Evolutionary conservation across 257 asterid species (phyloP), one percentile per base, ranked within the genome.

Genomic region (Scutellaria baicalensis): DNA sequence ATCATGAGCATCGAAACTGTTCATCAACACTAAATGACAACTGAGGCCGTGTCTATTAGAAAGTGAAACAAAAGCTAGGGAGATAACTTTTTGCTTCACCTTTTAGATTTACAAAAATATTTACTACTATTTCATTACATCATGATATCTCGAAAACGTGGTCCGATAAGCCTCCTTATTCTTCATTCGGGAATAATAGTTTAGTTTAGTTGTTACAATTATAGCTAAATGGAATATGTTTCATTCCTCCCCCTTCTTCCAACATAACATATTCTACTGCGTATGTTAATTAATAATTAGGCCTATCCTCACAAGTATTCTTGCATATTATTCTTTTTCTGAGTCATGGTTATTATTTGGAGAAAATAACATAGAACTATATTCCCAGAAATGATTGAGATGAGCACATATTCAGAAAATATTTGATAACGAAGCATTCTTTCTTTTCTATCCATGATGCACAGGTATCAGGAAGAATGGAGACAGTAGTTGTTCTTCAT

Each of bases 221-320:
- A 71, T 68, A 42, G 35, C 12, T 62, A 68, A 17, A 56, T 9
- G 57, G 84, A 80, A 80, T 80, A 76, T 72, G 79, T 44, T 73
- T 49, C 68, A 68, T 68, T 68, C 70, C 70, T 71, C 52, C 65
- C 27, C 27, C 27, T 23, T 23, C 27, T 23, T 23, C 27, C 27
- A 23, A 27, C 33, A 52, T 59, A 51, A 4, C 54, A 16, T 59
- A 65, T 66, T 55, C 59, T 69, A 62, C 33, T 56, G 33, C 1
- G 17, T 18, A 55, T 9, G 60, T 55, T 31, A 20, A 55, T 44
- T 11, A 9, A 9, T 27, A 40, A 9, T 40, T 40, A 4, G 44
- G 12, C 50, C 16, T 58, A 20, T n/a, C 52, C 71, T 54, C 36
- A 13, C 68, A 11, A 47, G 51, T 75, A 49, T 71, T 78, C 74